phyloP scores from a whole-genome alignment of 1,284 basidiomycete species.

The Rugiboletus extremiorientalis region DNA sequence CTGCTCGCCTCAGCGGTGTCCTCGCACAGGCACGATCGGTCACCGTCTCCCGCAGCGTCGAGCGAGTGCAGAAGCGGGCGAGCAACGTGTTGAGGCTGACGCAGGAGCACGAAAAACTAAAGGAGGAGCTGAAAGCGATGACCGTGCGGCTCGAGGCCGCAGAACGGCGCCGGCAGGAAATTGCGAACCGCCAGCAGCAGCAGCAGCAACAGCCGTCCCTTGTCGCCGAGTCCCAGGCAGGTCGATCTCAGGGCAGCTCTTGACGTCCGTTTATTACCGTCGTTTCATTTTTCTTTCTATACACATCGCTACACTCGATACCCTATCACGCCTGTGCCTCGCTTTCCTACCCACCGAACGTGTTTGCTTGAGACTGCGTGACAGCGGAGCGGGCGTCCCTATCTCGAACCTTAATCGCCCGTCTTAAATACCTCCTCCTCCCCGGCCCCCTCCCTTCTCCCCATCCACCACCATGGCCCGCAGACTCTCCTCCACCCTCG shows the following conservation, averaged over 20 bases:
- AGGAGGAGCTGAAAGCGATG: constrained; percentile 72
- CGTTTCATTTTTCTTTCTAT: constrained; percentile 24
- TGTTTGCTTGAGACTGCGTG: not conserved
- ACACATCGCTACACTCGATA: constrained; percentile 18
- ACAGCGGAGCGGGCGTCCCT: not conserved
- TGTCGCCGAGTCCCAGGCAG: constrained; percentile 16
- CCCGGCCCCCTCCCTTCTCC: not conserved
- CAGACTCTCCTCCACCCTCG: constrained; percentile 34
- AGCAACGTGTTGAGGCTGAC: constrained; percentile 73
- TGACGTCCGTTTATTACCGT: constrained; percentile 32
- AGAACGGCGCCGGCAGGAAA: constrained; percentile 60
- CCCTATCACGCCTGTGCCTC: constrained; percentile 22
- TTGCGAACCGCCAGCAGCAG: constrained; percentile 41
- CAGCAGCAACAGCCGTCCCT: constrained; percentile 24
- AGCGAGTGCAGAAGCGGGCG: constrained; percentile 69
- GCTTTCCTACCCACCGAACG: constrained; percentile 10
- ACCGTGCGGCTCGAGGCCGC: constrained; percentile 70
- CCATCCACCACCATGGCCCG: constrained; percentile 22
- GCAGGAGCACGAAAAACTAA: constrained; percentile 75
- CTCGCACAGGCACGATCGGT: constrained; percentile 22
- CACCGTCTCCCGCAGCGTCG: constrained; percentile 41
- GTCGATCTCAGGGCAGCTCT: constrained; percentile 18
- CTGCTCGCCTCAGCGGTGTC: constrained; percentile 15
- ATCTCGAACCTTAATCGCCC: no score
- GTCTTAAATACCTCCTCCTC: constrained; percentile 16